These are phyloP conservation scores for Penicillium parvum DNA, from an alignment of 495 filamentous ascomycete species.

Conservation along the genomic window DNA sequence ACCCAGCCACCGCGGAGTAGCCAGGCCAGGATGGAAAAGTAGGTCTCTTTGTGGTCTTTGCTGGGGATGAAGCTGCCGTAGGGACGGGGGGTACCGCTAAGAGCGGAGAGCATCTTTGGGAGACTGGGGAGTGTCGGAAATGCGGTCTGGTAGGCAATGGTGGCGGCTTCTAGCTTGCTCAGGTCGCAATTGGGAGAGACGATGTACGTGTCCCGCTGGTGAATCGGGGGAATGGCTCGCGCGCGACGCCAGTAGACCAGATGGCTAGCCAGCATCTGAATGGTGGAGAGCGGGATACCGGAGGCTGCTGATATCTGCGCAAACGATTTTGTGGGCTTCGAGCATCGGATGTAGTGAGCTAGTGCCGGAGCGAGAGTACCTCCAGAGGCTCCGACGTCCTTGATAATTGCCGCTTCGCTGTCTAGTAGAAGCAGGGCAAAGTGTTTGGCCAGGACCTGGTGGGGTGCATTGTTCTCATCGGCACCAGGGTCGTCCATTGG, in stretches of 20 bases:
- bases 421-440: constrained; percentile 82
- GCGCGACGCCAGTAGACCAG: constrained; percentile 94
- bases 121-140: constrained; percentile 80
- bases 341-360: constrained; percentile 75
- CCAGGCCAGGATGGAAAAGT: constrained; percentile 89
- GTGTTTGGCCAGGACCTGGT: constrained; percentile 68
- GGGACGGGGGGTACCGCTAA: constrained; percentile 71
- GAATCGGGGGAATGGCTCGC: constrained; percentile 84
- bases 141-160: constrained; percentile 62
- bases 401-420: constrained; percentile 75
- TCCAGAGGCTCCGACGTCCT: constrained; percentile 74
- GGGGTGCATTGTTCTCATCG: constrained; percentile 47
- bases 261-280: constrained; percentile 81
- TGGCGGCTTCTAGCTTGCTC: constrained; percentile 64
- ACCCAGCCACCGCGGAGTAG: constrained; percentile 89
- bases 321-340: constrained; percentile 82
- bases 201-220: constrained; percentile 87
- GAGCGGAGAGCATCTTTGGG: constrained; percentile 74
- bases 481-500: constrained; percentile 57
- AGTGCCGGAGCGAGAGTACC: constrained; percentile 68
- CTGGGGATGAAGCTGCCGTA: constrained; percentile 81
- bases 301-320: constrained; percentile 71
- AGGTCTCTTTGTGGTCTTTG: constrained; percentile 80
- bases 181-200: constrained; percentile 88
- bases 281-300: constrained; percentile 67